A percentile compares a stretch with the other conserved stretches of the same genome.
Conservation (phyloP, 257 asterid species). For the Solanum medicagineum region DNA sequence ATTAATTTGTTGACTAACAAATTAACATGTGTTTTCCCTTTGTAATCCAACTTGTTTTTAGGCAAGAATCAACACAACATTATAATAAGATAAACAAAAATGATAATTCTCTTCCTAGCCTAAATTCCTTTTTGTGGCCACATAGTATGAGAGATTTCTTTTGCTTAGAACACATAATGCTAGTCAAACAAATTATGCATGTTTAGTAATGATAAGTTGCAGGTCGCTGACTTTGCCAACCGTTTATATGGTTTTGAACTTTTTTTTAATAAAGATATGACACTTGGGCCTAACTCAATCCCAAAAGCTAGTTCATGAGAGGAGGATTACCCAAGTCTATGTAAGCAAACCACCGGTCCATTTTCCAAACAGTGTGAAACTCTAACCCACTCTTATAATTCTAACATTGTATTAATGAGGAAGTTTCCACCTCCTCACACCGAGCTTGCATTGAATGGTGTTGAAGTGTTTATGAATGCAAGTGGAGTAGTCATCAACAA, state of each 20-base stretch:
- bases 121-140: not conserved
- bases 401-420: slow-evolving; percentile 33
- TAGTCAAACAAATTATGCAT: not conserved
- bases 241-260: not conserved
- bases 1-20: too few relatives aligned
- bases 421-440: slow-evolving; percentile 79
- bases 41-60: too few relatives aligned
- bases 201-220: not conserved
- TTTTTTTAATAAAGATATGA: too few relatives aligned
- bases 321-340: too few relatives aligned
- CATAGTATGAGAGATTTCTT: not conserved
- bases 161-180: not conserved
- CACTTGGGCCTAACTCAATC: too few relatives aligned
- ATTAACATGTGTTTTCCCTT: too few relatives aligned
- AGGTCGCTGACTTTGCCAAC: not conserved
- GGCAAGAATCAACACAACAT: too few relatives aligned
- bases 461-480: slow-evolving; percentile 87
- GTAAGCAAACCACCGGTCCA: too few relatives aligned
- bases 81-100: not conserved
- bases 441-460: slow-evolving; percentile 84
- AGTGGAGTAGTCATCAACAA: slow-evolving; percentile 98
- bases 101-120: not conserved
- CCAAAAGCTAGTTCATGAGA: too few relatives aligned
- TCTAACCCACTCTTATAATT: too few relatives aligned
- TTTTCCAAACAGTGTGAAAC: too few relatives aligned